Evolutionary conservation across 768 basidiomycete species (phyloP).

Genomic region (Sarcomyxa edulis): DNA sequence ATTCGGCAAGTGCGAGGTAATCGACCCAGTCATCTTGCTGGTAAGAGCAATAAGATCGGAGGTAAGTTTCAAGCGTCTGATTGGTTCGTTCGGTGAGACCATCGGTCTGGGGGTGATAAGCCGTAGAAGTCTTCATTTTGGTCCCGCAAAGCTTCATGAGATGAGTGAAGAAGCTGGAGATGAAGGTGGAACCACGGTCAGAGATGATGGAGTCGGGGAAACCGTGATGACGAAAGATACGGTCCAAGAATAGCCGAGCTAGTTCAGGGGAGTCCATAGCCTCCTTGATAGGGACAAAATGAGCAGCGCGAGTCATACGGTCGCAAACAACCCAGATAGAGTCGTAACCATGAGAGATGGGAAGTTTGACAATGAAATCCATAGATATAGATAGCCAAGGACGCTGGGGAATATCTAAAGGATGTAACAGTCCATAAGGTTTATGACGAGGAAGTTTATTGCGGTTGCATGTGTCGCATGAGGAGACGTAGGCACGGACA

Average conservation of each 20-base stretch:
- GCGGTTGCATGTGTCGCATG: constrained; percentile 29
- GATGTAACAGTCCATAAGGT: constrained; percentile 30
- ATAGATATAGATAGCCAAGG: constrained; percentile 35
- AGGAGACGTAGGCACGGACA: constrained; percentile 20
- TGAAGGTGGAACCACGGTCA: constrained; percentile 25
- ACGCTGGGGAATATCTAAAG: constrained; percentile 26
- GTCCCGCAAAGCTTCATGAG: constrained; percentile 9
- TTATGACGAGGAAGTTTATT: constrained; percentile 26
- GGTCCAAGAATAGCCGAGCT: constrained; percentile 27
- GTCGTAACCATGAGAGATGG: constrained; percentile 28
- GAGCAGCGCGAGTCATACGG: constrained; percentile 31
- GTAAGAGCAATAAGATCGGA: constrained; percentile 27
- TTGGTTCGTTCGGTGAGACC: constrained; percentile 31
- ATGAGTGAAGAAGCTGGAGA: constrained; percentile 23
- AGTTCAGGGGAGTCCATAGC: constrained; percentile 22
- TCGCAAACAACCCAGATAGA: constrained; percentile 32
- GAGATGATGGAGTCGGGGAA: constrained; percentile 27
- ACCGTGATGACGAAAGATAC: constrained; percentile 29
- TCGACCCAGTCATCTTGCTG: constrained; percentile 40
- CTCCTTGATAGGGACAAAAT: constrained; percentile 33
- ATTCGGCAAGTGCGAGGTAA: constrained; percentile 33
- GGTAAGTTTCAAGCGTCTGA: constrained; percentile 30
- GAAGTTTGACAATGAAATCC: constrained; percentile 39
- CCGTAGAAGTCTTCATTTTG: constrained; percentile 23
- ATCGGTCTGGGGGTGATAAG: constrained; percentile 41